Conservation (phyloP, 2,329 filamentous ascomycete species). For the Alternaria brassicae region DNA sequence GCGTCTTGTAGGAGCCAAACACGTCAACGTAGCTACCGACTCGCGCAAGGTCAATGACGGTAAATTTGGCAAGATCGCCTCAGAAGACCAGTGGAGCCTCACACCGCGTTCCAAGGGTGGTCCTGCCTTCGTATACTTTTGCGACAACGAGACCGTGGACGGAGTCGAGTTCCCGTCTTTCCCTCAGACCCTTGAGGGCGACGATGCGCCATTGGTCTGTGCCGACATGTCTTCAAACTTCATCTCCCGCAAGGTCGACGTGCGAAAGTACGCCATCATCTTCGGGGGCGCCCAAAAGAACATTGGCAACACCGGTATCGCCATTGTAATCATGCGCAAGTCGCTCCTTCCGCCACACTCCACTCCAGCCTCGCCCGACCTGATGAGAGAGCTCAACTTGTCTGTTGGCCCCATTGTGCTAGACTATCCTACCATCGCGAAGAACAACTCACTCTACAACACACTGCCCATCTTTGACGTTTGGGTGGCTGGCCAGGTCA, state of each 20-base stretch:
- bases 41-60: constrained; percentile 68
- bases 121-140: constrained; percentile 81
- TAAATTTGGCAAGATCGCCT: constrained; percentile 86
- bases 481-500: constrained; percentile 87
- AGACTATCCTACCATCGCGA: constrained; percentile 82
- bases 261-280: constrained; percentile 80
- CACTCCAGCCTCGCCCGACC: constrained; percentile 65
- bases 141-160: constrained; percentile 93
- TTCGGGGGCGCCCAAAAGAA: constrained; percentile 97
- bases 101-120: constrained; percentile 63
- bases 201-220: constrained; percentile 74
- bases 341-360: constrained; percentile 72
- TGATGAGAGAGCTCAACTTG: constrained; percentile 78
- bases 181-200: constrained; percentile 70
- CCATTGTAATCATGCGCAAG: constrained; percentile 85
- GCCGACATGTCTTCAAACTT: constrained; percentile 97
- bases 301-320: constrained; percentile 83
- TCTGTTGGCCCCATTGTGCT: constrained; percentile 80
- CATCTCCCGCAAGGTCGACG: constrained; percentile 77
- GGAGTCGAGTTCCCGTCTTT: constrained; percentile 86
- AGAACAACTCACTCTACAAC: constrained; percentile 96
- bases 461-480: constrained; percentile 95
- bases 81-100: constrained; percentile 77
- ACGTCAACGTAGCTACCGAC: constrained; percentile 82
- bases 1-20: constrained; percentile 76